Percentiles rank a stretch among this genome's conserved stretches.
phyloP scores from a whole-genome alignment of 2,329 filamentous ascomycete genomes.

The Pseudonectria foliicola region DNA sequence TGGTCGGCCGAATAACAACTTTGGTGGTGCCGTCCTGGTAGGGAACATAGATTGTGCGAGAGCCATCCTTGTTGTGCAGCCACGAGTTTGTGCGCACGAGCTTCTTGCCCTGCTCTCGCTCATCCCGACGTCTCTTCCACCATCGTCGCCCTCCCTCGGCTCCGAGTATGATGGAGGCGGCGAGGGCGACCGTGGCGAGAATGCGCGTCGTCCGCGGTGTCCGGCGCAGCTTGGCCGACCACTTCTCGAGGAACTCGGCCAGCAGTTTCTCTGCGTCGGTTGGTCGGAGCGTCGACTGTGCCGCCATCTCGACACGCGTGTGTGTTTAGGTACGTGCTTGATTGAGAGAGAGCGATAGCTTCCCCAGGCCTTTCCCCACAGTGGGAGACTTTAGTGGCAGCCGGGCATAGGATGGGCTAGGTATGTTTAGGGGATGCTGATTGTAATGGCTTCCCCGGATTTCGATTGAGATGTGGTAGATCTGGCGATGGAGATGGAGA shows the following conservation, averaged over 20 bases:
- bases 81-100: constrained; percentile 88
- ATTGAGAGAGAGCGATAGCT: constrained; percentile 1
- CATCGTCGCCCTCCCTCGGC: constrained; percentile 73
- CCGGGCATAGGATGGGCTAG: no score
- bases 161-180: constrained; percentile 69
- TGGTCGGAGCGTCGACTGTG: constrained; percentile 73
- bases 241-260: constrained; percentile 55
- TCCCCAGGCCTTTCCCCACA: constrained; percentile 10
- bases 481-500: no score
- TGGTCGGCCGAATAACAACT: constrained; percentile 84
- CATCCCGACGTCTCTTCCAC: constrained; percentile 66
- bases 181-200: constrained; percentile 67
- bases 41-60: constrained; percentile 88
- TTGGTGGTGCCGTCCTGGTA: constrained; percentile 84
- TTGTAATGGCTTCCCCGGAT: no score
- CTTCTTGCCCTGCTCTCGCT: constrained; percentile 74
- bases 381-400: no score
- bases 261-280: constrained; percentile 61
- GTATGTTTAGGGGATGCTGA: no score
- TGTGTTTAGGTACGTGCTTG: no score
- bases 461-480: no score
- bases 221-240: constrained; percentile 47
- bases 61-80: constrained; percentile 88
- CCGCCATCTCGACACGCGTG: constrained; percentile 55
- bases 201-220: constrained; percentile 67